phyloP scores from a whole-genome alignment of 805 yeast genomes.

The Metahyphopichia silvanorum region DNA sequence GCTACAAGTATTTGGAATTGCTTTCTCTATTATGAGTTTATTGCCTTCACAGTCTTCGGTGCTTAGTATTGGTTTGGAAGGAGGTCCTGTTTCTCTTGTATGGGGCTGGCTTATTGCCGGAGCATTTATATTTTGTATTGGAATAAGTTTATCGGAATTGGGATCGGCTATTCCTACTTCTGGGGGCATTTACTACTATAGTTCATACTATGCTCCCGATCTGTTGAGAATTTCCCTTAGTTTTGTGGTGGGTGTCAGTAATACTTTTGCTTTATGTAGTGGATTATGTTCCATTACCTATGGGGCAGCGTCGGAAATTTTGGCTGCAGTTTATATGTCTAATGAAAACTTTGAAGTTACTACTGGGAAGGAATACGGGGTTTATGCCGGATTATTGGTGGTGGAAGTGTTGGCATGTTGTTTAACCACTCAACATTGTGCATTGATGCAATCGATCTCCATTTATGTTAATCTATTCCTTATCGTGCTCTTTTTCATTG shows the following conservation, averaged over 20 bases:
- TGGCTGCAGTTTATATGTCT: conserved; percentile 55
- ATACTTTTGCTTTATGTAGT: conserved; percentile 63
- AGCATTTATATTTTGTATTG: conserved; percentile 52
- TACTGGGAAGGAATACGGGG: conserved; percentile 55
- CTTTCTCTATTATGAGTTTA: conserved; percentile 70
- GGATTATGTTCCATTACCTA: conserved; percentile 68
- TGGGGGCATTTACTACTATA: conserved; percentile 67
- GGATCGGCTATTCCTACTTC: conserved; percentile 72
- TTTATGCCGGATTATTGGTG: conserved; percentile 58
- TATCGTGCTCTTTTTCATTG: conserved; percentile 55
- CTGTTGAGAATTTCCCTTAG: conserved; percentile 49
- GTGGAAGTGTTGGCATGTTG: conserved; percentile 53
- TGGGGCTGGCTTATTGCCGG: conserved; percentile 75
- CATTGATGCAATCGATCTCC: conserved; percentile 58
- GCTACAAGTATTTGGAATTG: conserved; percentile 65
- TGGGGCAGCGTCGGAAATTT: conserved; percentile 60
- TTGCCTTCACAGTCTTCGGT: conserved; percentile 62
- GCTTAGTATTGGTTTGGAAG: conserved; percentile 49
- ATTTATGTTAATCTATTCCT: conserved; percentile 52
- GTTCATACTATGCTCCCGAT: conserved; percentile 59
- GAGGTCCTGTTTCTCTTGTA: conserved; percentile 62
- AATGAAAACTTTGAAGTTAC: conserved; percentile 53
- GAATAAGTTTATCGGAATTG: conserved; percentile 60
- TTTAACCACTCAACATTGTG: conserved; percentile 53
- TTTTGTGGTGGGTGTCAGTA: conserved; percentile 64